Evolutionary conservation across 345 rosid genomes (phyloP), one percentile per base, ranked within the genome.

Genomic region (Murraya paniculata): DNA sequence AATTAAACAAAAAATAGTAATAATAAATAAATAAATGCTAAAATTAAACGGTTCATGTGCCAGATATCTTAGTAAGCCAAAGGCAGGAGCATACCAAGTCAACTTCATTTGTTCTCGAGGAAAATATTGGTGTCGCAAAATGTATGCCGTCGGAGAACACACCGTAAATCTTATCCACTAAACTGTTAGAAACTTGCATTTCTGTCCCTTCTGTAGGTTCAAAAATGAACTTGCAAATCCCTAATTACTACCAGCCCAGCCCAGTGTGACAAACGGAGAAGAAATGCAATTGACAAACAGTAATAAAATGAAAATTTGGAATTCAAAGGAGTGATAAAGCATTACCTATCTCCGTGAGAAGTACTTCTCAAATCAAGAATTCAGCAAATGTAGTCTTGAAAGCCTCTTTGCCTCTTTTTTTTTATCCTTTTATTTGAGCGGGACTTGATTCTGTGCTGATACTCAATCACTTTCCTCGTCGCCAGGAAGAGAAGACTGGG

Each of bases 31-130:
- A 50, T 24, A 25, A 53, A 35, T 25, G 58, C 3, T 19, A 22
- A n/a, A 27, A 4, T 27, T 2, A 41, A 38, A 14, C 25, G 56
- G 7, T 45, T 70, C 27, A 39, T 24, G 45, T 38, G 41, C 59
- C 9, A 60, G 30, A 19, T 8, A 38, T 25, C 58, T 25, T 31
- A 19, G 57, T 6, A 7, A 38, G 22, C 69, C 56, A 9, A 35
- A 31, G 14, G 31, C 25, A 55, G 6, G 18, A 62, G 76, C 85
- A 13, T 85, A 90, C 95, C 89, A 90, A 84, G 79, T 91, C 92
- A 68, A 81, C 77, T 81, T 91, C 95, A 74, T 70, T 86, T 24
- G 90, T 86, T 87, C 85, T 88, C 76, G 77, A 71, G 81, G 85
- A 74, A 5, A 84, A 73, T 48, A 75, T 68, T 31, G 88, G 90